Percentiles rank a stretch among this genome's conserved stretches.
Conservation (phyloP, 2,329 filamentous ascomycete genomes). For the Neonectria punicea region DNA sequence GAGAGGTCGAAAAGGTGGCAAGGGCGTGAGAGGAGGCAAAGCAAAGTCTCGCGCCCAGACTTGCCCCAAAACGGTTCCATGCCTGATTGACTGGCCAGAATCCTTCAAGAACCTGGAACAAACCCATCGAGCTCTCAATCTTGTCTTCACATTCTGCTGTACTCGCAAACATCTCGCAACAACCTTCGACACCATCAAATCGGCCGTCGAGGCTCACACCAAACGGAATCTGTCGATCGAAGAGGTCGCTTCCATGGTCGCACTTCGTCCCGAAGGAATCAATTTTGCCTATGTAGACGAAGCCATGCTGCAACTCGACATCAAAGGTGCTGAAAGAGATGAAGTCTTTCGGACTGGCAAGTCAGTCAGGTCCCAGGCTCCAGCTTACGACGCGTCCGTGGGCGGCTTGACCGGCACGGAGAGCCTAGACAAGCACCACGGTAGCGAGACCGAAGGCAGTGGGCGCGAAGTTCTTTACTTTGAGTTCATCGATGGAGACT, state of each 20-base stretch:
- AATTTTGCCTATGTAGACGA: constrained; percentile 90
- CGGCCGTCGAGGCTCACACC: constrained; percentile 85
- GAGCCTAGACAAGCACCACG: constrained; percentile 47
- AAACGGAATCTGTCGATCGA: constrained; percentile 75
- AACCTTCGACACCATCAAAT: constrained; percentile 88
- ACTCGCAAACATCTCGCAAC: constrained; percentile 92
- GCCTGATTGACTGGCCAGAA: constrained; percentile 73
- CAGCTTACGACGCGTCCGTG: constrained; percentile 65
- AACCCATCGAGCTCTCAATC: constrained; percentile 85
- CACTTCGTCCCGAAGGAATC: constrained; percentile 80
- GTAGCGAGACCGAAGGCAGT: constrained; percentile 32
- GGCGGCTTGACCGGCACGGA: constrained; percentile 65
- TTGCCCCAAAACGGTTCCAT: constrained; percentile 37
- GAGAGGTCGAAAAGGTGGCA: constrained; percentile 21
- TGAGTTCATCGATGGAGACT: constrained; percentile 90
- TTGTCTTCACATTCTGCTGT: constrained; percentile 95
- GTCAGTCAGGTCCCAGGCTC: constrained; percentile 61
- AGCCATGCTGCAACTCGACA: constrained; percentile 81
- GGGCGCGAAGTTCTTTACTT: constrained; percentile 82
- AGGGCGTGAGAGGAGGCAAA: constrained; percentile 22
- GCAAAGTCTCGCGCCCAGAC: constrained; percentile 29
- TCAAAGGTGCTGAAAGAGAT: constrained; percentile 74
- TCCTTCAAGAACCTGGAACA: constrained; percentile 78
- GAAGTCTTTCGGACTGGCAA: constrained; percentile 65
- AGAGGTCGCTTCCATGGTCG: constrained; percentile 85